phyloP scores from a whole-genome alignment of 345 rosid species.

The Acer campestre region DNA sequence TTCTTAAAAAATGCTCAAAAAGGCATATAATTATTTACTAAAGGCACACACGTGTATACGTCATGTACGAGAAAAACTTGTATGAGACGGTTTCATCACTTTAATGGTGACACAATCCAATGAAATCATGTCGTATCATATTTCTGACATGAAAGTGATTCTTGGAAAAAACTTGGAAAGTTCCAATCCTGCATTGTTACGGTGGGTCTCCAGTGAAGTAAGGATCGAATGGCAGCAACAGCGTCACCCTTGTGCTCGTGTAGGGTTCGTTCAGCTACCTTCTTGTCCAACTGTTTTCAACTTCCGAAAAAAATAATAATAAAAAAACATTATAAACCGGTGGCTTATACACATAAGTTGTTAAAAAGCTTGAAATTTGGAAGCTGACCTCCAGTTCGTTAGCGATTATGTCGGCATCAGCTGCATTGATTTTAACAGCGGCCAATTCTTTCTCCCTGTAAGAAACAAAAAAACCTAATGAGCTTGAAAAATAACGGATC shows the following conservation, averaged over 20 bases:
- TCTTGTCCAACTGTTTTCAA: constrained; percentile 72
- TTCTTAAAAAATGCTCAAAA: no score
- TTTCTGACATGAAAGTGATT: neutral
- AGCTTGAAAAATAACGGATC: neutral
- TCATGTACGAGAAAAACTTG: no score
- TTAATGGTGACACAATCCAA: no score
- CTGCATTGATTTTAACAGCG: constrained; percentile 91
- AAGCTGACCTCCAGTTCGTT: constrained; percentile 86
- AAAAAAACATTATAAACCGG: constrained; percentile 16
- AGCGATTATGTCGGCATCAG: constrained; percentile 85
- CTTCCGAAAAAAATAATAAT: constrained; percentile 2
- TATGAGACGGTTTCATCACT: no score
- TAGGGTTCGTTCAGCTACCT: constrained; percentile 87
- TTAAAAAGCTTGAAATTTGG: neutral
- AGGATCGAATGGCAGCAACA: constrained; percentile 80
- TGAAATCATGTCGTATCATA: no score
- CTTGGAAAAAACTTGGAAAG: neutral
- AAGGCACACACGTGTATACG: no score
- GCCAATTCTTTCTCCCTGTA: constrained; percentile 94
- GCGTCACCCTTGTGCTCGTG: constrained; percentile 98
- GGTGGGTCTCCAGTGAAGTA: constrained; percentile 50
- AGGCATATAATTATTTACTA: no score
- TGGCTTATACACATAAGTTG: neutral
- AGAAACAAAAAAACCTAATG: neutral
- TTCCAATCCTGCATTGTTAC: neutral